Conservation (phyloP, 2,329 filamentous ascomycete genomes). For the Trichothecium sympodiale region DNA sequence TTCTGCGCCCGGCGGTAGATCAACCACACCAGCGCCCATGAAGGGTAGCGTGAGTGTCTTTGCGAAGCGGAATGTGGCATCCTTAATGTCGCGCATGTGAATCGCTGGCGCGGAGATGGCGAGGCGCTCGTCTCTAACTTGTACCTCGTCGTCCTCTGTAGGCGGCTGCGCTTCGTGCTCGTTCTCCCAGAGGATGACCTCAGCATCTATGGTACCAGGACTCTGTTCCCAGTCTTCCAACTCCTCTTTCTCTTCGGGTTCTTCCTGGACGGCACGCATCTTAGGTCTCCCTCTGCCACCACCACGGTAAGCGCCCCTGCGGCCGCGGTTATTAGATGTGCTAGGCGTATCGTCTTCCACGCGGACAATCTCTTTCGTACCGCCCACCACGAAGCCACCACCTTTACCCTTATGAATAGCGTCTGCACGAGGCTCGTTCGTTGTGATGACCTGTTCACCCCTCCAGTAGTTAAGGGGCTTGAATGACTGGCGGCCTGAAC, state of each 20-base stretch:
- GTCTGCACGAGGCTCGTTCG: slow-evolving; percentile 44
- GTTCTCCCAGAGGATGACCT: slow-evolving; percentile 53
- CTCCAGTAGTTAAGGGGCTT: slow-evolving; percentile 78
- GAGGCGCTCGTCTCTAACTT: slow-evolving; percentile 42
- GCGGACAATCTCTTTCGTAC: slow-evolving; percentile 67
- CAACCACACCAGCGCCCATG: slow-evolving; percentile 82
- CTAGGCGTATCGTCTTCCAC: slow-evolving; percentile 45
- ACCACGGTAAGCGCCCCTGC: slow-evolving; percentile 12
- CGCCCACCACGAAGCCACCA: slow-evolving; percentile 46
- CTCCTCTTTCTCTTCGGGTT: slow-evolving; percentile 41
- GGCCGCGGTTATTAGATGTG: slow-evolving; percentile 1
- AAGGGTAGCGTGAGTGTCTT: slow-evolving; percentile 80
- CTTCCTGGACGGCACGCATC: slow-evolving; percentile 2
- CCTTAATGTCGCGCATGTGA: slow-evolving; percentile 45
- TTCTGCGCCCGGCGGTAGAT: slow-evolving; percentile 69
- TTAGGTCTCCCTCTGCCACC: slow-evolving; percentile 16
- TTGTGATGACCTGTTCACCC: slow-evolving; percentile 67
- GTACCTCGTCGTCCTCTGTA: slow-evolving; percentile 41
- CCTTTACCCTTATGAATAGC: slow-evolving; percentile 22
- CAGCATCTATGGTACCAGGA: slow-evolving; percentile 52
- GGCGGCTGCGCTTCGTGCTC: slow-evolving; percentile 43
- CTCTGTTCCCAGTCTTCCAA: slow-evolving; percentile 62
- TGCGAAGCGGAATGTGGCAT: slow-evolving; percentile 72
- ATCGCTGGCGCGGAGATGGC: slow-evolving; percentile 46
- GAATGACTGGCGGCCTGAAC: slow-evolving; percentile 69